Evolutionary conservation across 495 filamentous ascomycete species (phyloP), one percentile per base, ranked within the genome.

Genomic region (Cercophora sp.): DNA sequence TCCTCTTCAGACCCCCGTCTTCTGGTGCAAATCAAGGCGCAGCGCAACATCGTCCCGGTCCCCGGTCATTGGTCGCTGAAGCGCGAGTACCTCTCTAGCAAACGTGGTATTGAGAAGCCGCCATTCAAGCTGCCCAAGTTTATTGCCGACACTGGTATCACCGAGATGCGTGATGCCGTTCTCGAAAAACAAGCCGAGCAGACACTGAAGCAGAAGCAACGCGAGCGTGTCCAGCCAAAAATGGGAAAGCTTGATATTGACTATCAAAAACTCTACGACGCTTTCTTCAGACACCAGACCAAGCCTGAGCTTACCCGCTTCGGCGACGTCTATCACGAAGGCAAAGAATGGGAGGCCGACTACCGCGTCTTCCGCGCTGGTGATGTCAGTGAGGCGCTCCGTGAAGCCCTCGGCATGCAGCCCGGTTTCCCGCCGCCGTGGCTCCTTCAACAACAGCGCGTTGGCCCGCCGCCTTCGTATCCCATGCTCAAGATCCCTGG

Each of bases 171-270:
- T 50, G 94, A 97, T 64, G 92, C 93, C 5, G 89, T 93, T 5
- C 70, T 96, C 32, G 93, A 98, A 67, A 96, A 97, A 65, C 91
- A 96, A 66, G 90, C 89, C 25, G 83, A 92, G 60, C 87, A 91
- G 45, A 83, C 81, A 11, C 74, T 98, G 55, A 96, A 96, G 67
- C 89, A 95, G 65, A 96, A 96, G 63, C 92, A 96, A 72, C 79
- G 93, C 34, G 93, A 97, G 65, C 80, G 93, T 48, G 93, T 98
- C 8, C 85, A 90, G 55, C 90, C 90, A 0, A 98, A 98, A 70
- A 94, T 96, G 85, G 93, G 93, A 54, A 94, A 91, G 62, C 75
- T 98, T 43, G 93, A 98, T 60, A 96, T 98, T 53, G 94, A 98
- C 69, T 98, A 97, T 66, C 89, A 95, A 64, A 96, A 93, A 65